Percentiles rank a stretch among this genome's conserved stretches.
phyloP scores from a whole-genome alignment of 2,329 filamentous ascomycete species.

The Lachnellula hyalina region DNA sequence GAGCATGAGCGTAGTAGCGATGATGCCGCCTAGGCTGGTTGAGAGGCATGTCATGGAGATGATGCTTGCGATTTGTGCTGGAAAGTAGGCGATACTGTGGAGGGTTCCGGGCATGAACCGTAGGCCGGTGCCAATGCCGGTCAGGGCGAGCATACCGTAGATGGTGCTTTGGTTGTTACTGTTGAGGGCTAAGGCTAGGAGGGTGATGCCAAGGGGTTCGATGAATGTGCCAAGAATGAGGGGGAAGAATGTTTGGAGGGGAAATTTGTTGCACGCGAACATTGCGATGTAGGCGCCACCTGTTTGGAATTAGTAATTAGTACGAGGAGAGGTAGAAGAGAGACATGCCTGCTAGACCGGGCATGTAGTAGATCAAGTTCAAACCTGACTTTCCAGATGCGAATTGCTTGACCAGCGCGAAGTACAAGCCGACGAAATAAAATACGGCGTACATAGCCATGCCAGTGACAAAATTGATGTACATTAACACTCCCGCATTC shows the following conservation, averaged over 20 bases:
- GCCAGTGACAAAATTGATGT: conserved; percentile 56
- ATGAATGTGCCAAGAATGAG: conserved; percentile 51
- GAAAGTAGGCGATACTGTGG: conserved; percentile 59
- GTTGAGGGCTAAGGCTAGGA: conserved; percentile 53
- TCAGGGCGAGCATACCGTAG: conserved; percentile 61
- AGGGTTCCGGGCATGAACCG: conserved; percentile 58
- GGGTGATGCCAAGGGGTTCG: conserved; percentile 52
- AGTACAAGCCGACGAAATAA: conserved; percentile 66
- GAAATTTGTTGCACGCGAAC: conserved; percentile 55
- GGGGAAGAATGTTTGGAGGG: conserved; percentile 55
- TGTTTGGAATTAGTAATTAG: conserved; percentile 9
- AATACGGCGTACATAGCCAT: conserved; percentile 48
- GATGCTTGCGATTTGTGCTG: conserved; percentile 50
- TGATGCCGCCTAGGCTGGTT: conserved; percentile 57
- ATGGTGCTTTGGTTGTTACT: conserved; percentile 44
- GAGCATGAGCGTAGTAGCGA: conserved; percentile 63
- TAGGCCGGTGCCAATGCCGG: conserved; percentile 57
- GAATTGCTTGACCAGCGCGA: conserved; percentile 55
- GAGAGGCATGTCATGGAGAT: conserved; percentile 56
- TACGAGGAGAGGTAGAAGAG: background rate
- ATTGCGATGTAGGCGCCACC: conserved; percentile 54
- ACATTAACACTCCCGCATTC: conserved; percentile 57
- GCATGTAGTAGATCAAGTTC: conserved; percentile 58
- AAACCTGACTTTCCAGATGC: conserved; percentile 45
- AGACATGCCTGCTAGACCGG: conserved; percentile 51